A percentile compares a stretch with the other conserved stretches of the same genome.
Conservation (phyloP, 768 basidiomycete genomes). For the Melanogaster broomeanus region DNA sequence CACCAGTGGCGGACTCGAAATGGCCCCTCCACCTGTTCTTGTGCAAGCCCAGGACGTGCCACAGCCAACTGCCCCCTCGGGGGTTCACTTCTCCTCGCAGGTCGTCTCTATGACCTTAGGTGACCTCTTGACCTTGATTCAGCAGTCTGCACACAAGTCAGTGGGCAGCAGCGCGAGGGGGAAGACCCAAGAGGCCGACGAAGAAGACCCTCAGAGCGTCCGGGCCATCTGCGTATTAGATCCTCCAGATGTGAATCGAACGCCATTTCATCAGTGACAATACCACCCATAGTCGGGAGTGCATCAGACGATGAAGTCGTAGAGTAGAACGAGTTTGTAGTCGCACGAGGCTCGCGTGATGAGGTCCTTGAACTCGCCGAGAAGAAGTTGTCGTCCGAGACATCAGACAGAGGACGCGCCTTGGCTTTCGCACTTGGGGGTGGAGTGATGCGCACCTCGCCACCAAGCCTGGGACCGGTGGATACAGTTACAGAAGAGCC, state of each 20-base stretch:
- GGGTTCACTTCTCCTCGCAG: too few relatives aligned
- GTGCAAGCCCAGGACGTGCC: too few relatives aligned
- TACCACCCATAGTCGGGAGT: slow-evolving; percentile 29
- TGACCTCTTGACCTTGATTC: too few relatives aligned
- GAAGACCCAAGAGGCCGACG: too few relatives aligned
- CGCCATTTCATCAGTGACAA: slow-evolving; percentile 40
- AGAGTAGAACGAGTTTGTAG: slow-evolving; percentile 37
- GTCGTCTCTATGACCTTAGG: too few relatives aligned
- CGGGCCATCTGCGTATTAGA: slow-evolving; percentile 50
- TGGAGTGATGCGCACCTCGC: slow-evolving; percentile 45
- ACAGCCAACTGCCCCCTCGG: too few relatives aligned
- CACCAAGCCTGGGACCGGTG: slow-evolving; percentile 54
- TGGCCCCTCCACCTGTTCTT: too few relatives aligned
- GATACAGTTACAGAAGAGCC: slow-evolving; percentile 74
- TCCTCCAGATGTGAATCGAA: slow-evolving; percentile 39
- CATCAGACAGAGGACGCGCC: slow-evolving; percentile 29
- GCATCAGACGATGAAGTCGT: slow-evolving; percentile 27
- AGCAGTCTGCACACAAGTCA: too few relatives aligned
- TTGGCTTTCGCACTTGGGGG: slow-evolving; percentile 42
- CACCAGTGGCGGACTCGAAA: too few relatives aligned
- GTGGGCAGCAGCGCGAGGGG: too few relatives aligned
- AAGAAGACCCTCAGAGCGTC: too few relatives aligned
- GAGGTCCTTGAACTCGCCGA: slow-evolving; percentile 39
- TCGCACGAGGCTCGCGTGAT: slow-evolving; percentile 28
- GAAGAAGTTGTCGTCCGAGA: slow-evolving; percentile 50